A percentile compares a stretch with the other conserved stretches of the same genome.
Conservation (phyloP, 2,329 filamentous ascomycete genomes). For the Myriosclerotinia duriaeana region DNA sequence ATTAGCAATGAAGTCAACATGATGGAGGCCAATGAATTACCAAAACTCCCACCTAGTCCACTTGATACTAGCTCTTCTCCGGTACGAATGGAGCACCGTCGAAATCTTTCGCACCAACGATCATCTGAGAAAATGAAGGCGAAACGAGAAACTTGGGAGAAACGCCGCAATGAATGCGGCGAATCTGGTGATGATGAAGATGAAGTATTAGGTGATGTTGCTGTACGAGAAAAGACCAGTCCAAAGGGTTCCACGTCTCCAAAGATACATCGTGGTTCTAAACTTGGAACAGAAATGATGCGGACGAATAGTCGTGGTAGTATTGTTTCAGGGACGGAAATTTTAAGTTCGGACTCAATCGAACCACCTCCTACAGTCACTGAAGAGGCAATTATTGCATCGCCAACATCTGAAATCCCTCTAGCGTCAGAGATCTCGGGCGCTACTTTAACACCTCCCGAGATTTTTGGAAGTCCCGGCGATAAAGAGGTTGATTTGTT, state of each 20-base stretch:
- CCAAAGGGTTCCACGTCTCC: conserved; percentile 52
- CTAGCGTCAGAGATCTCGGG: conserved; percentile 34
- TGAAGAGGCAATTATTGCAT: conserved; percentile 24
- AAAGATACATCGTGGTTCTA: conserved; percentile 68
- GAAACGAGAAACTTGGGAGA: conserved; percentile 74
- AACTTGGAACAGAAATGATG: conserved; percentile 97
- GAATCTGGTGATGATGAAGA: conserved; percentile 96
- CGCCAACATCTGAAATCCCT: conserved; percentile 29
- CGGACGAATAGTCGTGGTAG: conserved; percentile 92
- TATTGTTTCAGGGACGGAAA: conserved; percentile 45
- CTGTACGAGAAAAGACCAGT: conserved; percentile 43
- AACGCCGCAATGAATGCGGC: conserved; percentile 67
- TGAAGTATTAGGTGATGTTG: conserved; percentile 72
- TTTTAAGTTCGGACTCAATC: conserved; percentile 21
- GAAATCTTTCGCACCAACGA: conserved; percentile 53
- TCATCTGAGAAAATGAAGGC: conserved; percentile 72
- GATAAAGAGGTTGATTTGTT: conserved; percentile 33
- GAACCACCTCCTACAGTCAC: conserved; percentile 36
- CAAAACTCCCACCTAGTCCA: conserved; percentile 51
- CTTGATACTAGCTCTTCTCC: conserved; percentile 65
- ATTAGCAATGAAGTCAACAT: conserved; percentile 61
- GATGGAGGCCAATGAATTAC: conserved; percentile 41
- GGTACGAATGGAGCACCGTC: conserved; percentile 51
- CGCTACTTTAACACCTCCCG: conserved; percentile 36
- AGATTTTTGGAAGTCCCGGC: conserved; percentile 32